Base-by-base conservation (phyloP, 129 eudicot species). In the Flaveria trinervia region DNA sequence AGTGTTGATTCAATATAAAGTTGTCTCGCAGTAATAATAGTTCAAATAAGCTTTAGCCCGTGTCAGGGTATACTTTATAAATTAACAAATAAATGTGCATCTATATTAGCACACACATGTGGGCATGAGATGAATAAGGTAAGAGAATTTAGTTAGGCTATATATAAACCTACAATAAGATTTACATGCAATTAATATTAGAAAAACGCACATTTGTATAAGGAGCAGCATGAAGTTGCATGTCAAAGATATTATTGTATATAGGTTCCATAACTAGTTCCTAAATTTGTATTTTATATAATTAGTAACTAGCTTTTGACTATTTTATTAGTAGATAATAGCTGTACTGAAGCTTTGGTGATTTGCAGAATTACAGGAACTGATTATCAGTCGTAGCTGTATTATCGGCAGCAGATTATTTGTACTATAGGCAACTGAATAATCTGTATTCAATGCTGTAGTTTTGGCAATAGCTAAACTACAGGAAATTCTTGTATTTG, bases 21-120 rank as follows among this genome's bases (percentile, higher is more conserved):
- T 62, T 60, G 77, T 71, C 56, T 55, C 56, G 62, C 64, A 18
- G 61, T 49, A 83, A 77, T 52, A 65, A 70, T 80, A 52, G 62
- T 80, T 39, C 5, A 26, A 62, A 52, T 79, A 71, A 43, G 39
- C 28, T 79, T 51, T 45, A 39, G 18, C 7, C 44, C 25, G 56
- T 33, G 49, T 30, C 41, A 45, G 13, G 54, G 17, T 15, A 7
- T 70, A 46, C 65, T 78, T 41, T 57, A 70, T n/a, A 70, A 59
- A 39, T 26, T 78, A 17, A 78, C 54, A 25, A 25, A 45, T 56
- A 54, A 2, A 56, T 11, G 65, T 67, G 56, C 12, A 52, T 1
- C 61, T 70, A 30, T 45, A 77, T 45, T 46, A 57, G 59, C 70
- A 60, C 15, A 55, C 13, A 39, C 36, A 39, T 12, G 41, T 18